phyloP scores from a whole-genome alignment of 805 yeast species.

The Candida michaelii region DNA sequence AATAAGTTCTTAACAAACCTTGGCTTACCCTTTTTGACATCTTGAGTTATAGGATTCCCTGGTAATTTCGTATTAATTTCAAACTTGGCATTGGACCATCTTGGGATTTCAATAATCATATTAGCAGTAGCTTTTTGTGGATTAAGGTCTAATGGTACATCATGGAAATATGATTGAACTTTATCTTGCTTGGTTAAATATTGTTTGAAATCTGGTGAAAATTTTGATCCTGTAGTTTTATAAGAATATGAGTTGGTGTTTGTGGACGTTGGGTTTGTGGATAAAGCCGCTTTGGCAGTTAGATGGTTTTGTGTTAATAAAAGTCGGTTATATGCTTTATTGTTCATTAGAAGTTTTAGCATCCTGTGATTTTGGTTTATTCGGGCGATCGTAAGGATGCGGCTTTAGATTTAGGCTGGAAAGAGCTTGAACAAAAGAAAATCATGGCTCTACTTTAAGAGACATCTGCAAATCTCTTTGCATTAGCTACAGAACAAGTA shows the following conservation, averaged over 20 bases:
- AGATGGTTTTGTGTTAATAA: slow-evolving; percentile 9
- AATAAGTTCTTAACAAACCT: slow-evolving; percentile 77
- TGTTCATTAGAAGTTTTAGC: not conserved
- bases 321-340: not conserved
- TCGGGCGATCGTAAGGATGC: not conserved
- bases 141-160: slow-evolving; percentile 58
- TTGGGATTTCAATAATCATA: slow-evolving; percentile 48
- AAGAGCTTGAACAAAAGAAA: too few relatives aligned
- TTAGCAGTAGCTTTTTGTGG: slow-evolving; percentile 38
- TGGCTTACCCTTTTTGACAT: slow-evolving; percentile 69
- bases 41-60: slow-evolving; percentile 81
- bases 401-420: too few relatives aligned
- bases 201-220: slow-evolving; percentile 37
- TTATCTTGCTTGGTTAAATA: slow-evolving; percentile 46
- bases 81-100: slow-evolving; percentile 83
- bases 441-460: too few relatives aligned
- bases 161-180: slow-evolving; percentile 69
- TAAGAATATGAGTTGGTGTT: not conserved
- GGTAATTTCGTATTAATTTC: slow-evolving; percentile 61
- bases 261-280: not conserved
- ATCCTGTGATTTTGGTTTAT: slow-evolving; percentile 1
- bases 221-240: slow-evolving; percentile 30
- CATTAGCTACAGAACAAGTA: too few relatives aligned
- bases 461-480: too few relatives aligned
- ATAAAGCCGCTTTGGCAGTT: not conserved